Percentiles rank a stretch among this genome's conserved stretches.
phyloP scores from a whole-genome alignment of 2,329 filamentous ascomycete species.

The Aspergillus versicolor region DNA sequence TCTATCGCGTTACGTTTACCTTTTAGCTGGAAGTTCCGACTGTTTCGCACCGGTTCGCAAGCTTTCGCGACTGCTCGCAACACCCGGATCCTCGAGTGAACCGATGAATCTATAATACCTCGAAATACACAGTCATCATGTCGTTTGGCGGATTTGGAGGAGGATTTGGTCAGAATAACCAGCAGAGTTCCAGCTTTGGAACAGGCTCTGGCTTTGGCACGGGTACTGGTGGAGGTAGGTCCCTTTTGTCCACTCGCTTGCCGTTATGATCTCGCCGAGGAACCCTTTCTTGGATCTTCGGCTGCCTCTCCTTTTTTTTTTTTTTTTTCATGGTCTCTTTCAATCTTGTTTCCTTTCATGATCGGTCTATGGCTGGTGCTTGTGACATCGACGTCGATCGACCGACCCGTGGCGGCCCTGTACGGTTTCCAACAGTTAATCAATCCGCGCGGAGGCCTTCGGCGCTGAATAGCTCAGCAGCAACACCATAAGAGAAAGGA shows the following conservation, averaged over 20 bases:
- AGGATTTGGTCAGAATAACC: conserved; percentile 62
- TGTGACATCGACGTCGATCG: conserved; percentile 29
- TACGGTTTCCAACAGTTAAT: conserved; percentile 22
- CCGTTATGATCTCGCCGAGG: conserved; percentile 1
- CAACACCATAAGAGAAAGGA: conserved; percentile 31
- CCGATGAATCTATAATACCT: conserved; percentile 31
- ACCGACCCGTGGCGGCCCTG: conserved; percentile 23
- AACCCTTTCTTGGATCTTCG: background rate
- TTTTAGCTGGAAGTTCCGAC: background rate
- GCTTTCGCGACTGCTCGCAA: conserved; percentile 8
- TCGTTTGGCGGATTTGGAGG: conserved; percentile 49
- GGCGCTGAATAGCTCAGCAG: conserved; percentile 26
- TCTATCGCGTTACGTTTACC: background rate
- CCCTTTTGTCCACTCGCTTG: conserved; percentile 16
- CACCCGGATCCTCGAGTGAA: conserved; percentile 14
- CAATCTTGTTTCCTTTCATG: conserved; percentile 5
- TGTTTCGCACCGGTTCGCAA: conserved; percentile 2
- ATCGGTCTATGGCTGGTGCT: conserved; percentile 25
- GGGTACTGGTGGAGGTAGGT: conserved; percentile 40
- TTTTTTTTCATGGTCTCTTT: background rate
- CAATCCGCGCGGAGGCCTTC: conserved; percentile 22
- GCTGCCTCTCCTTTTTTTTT: background rate
- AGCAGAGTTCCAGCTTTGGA: conserved; percentile 44
- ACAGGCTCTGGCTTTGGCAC: conserved; percentile 37
- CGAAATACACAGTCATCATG: conserved; percentile 25